Conservation (phyloP, 78 protist species). For the Dictyostelium firmibasis region DNA sequence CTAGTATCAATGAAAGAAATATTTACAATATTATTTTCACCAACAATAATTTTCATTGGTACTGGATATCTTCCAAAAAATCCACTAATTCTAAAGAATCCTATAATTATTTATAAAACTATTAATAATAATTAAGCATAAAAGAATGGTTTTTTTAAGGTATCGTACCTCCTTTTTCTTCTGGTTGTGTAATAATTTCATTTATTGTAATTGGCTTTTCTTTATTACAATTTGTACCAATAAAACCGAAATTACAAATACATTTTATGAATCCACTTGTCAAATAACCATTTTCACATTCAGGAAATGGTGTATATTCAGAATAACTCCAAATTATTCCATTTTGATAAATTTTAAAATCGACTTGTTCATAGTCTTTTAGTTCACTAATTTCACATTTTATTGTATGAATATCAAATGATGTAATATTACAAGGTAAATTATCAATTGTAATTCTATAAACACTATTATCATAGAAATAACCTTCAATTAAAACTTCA, state of each 20-base stretch:
- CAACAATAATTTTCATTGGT: neutral
- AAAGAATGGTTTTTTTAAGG: no score
- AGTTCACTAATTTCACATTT: neutral
- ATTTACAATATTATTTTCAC: neutral
- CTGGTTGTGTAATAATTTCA: neutral
- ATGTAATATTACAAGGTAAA: neutral
- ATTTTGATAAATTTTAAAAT: neutral
- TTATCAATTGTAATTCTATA: neutral
- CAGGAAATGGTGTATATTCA: neutral
- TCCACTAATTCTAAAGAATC: neutral
- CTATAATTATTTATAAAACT: neutral
- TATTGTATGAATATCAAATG: neutral
- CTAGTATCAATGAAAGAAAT: neutral
- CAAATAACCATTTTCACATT: neutral
- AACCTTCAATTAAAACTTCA: neutral
- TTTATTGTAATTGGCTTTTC: neutral
- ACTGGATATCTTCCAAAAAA: neutral
- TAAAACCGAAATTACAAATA: neutral
- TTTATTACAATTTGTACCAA: neutral
- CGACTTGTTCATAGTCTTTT: neutral
- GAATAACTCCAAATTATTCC: neutral
- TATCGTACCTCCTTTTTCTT: neutral
- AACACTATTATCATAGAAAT: neutral
- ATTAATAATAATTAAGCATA: no score
- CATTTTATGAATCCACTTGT: neutral